Evolutionary conservation across 225 moss, liverwort and hornwort species (phyloP).

Genomic region (Physcomitrellopsis africana): DNA sequence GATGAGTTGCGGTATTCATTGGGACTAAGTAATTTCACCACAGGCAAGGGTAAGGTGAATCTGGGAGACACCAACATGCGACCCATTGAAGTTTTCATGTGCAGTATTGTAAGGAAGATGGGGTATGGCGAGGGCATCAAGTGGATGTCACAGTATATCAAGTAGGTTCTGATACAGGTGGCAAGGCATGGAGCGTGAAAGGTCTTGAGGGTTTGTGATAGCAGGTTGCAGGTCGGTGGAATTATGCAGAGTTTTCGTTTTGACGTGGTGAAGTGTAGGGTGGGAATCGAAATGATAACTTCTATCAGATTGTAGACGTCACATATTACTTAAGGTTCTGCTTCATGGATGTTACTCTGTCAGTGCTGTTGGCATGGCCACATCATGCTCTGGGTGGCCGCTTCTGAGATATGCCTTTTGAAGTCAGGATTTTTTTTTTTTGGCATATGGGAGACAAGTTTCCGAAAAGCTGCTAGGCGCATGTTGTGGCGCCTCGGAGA

Average conservation of each 20-base stretch:
- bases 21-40: slow-evolving; percentile 68
- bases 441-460: background rate
- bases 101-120: slow-evolving; percentile 78
- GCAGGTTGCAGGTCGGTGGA: slow-evolving; percentile 24
- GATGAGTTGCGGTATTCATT: slow-evolving; percentile 66
- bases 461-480: slow-evolving; percentile 18
- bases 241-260: slow-evolving; percentile 10
- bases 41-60: slow-evolving; percentile 75
- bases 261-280: slow-evolving; percentile 18
- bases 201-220: slow-evolving; percentile 13
- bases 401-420: slow-evolving; percentile 15
- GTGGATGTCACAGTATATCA: slow-evolving; percentile 84
- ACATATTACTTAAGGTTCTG: slow-evolving; percentile 23
- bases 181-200: slow-evolving; percentile 9
- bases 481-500: slow-evolving; percentile 19
- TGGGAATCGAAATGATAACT: slow-evolving; percentile 3
- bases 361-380: slow-evolving; percentile 13
- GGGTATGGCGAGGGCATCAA: slow-evolving; percentile 77
- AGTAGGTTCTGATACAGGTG: slow-evolving; percentile 23
- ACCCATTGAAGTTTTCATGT: slow-evolving; percentile 79
- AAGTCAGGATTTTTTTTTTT: slow-evolving; percentile 11
- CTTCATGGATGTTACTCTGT: slow-evolving; percentile 21
- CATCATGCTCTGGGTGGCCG: slow-evolving; percentile 20
- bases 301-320: slow-evolving; percentile 26
- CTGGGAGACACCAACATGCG: slow-evolving; percentile 70